Conservation (phyloP, 495 filamentous ascomycete genomes). For the Tuber calosporum region DNA sequence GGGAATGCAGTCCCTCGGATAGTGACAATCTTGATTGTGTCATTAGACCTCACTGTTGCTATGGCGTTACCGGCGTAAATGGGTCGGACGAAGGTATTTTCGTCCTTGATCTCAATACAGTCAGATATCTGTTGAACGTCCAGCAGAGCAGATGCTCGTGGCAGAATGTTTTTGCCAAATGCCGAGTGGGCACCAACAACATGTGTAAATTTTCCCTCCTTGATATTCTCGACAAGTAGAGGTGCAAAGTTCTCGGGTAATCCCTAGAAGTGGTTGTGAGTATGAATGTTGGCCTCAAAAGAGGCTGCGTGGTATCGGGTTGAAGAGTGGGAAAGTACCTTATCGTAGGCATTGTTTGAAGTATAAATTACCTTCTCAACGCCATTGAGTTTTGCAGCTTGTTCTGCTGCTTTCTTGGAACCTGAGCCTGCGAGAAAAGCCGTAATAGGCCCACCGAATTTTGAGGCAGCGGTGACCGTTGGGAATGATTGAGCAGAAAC, state of each 20-base stretch:
- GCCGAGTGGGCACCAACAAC: conserved; percentile 85
- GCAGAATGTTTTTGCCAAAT: conserved; percentile 92
- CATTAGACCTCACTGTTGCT: conserved; percentile 86
- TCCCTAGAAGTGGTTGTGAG: conserved; percentile 50
- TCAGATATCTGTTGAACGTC: conserved; percentile 92
- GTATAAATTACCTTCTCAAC: conserved; percentile 84
- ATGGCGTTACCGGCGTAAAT: conserved; percentile 98
- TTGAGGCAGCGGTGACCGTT: conserved; percentile 77
- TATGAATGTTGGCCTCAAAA: neutral
- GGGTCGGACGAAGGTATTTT: conserved; percentile 92
- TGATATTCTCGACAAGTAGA: conserved; percentile 87
- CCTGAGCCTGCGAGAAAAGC: conserved; percentile 80
- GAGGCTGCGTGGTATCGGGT: neutral
- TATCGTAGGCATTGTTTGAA: conserved; percentile 85
- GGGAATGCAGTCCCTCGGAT: conserved; percentile 87
- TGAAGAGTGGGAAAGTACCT: conserved; percentile 48
- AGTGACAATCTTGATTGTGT: conserved; percentile 80
- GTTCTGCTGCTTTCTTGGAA: conserved; percentile 69
- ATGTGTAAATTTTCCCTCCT: conserved; percentile 86
- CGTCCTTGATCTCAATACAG: conserved; percentile 74
- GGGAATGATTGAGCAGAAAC: conserved; percentile 74
- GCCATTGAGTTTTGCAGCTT: conserved; percentile 83
- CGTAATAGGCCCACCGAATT: conserved; percentile 76
- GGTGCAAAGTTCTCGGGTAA: conserved; percentile 94
- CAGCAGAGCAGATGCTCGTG: conserved; percentile 87